Base-by-base conservation (phyloP, 2,329 filamentous ascomycete genomes). In the Talaromyces marneffei region DNA sequence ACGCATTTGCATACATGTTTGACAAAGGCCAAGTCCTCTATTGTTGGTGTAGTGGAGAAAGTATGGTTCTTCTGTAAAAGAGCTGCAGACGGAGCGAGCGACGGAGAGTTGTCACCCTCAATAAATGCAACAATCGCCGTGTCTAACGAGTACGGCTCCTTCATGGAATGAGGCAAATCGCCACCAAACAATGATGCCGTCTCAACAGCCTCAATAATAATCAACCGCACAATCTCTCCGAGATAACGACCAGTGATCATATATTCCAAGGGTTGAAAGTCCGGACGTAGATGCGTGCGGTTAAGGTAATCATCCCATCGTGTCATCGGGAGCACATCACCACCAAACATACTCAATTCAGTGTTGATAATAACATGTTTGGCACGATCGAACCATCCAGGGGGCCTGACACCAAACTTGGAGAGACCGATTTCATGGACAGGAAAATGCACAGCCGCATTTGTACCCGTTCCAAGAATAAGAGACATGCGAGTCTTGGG, bases 181-280 rank as follows among this genome's bases (percentile, higher is more conserved):
- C 85, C 85, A 33, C 78, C 75, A 69, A 87, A 87, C 23, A 87
- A 71, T 4, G 79, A 79, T 3, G 80, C 79, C 1, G 77, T 80
- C 25, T 80, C 76, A 37, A 86, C 80, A 1, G 84, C 85, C 64
- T 88, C 85, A 6, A 85, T 72, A 8, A 86, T 76, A 60, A 87
- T 82, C 29, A 87, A 72, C 14, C 85, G 80, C 5, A 85, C 80
- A 56, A 88, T 83, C 66, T 88, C 85, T 23, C 85, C 85, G 1
- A 87, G 75, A 67, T 87, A 87, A 16, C 84, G 81, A 18, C 85
- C 85, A 10, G 83, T 84, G 64, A 85, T 81, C 74, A 87, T 81
- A 67, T 87, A 85, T 68, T 88, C 85, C 62, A 87, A 78, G 0
- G 85, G 85, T 66, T 88, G 85, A 65, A 87, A 87, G 71, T 86